phyloP scores from a whole-genome alignment of 495 filamentous ascomycete species.

The Aspergillus sclerotioniger region DNA sequence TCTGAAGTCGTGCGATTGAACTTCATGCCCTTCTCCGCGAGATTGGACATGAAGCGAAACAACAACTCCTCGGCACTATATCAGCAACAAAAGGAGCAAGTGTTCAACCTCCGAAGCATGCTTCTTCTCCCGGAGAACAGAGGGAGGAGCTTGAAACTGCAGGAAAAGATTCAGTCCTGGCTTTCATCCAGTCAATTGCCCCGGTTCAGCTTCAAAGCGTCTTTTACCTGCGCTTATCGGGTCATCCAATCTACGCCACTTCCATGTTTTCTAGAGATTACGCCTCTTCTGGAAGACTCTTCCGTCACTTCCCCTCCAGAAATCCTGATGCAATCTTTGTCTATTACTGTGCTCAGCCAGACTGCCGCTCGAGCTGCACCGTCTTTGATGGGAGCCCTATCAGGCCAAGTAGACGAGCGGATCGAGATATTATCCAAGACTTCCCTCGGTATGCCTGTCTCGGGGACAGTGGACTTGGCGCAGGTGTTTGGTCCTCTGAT shows the following conservation, averaged over 20 bases:
- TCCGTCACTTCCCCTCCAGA: conserved; percentile 9
- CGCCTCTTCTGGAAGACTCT: conserved; percentile 6
- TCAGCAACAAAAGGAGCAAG: conserved; percentile 1
- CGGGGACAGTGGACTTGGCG: conserved; percentile 5
- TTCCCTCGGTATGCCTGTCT: conserved; percentile 10
- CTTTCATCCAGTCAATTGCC: conserved; percentile 9
- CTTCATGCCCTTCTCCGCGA: conserved; percentile 5
- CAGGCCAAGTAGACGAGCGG: conserved; percentile 10
- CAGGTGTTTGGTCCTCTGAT: conserved; percentile 11
- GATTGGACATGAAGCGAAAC: background rate
- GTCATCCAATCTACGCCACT: conserved; percentile 10
- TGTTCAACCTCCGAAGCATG: conserved; percentile 15
- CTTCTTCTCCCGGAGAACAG: conserved; percentile 13
- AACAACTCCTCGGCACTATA: background rate
- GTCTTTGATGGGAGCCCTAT: conserved; percentile 14
- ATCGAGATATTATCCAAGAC: conserved; percentile 14
- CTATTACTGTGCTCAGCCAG: conserved; percentile 9
- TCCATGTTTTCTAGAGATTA: conserved; percentile 6
- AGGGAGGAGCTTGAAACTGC: conserved; percentile 4
- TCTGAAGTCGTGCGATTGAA: conserved; percentile 6
- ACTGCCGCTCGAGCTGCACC: conserved; percentile 12
- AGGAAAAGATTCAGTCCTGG: conserved; percentile 16
- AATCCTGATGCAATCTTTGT: conserved; percentile 10
- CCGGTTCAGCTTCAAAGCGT: conserved; percentile 14
- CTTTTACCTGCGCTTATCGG: conserved; percentile 8